Conservation (phyloP, 495 filamentous ascomycete species). For the Penicillium flavigenum region DNA sequence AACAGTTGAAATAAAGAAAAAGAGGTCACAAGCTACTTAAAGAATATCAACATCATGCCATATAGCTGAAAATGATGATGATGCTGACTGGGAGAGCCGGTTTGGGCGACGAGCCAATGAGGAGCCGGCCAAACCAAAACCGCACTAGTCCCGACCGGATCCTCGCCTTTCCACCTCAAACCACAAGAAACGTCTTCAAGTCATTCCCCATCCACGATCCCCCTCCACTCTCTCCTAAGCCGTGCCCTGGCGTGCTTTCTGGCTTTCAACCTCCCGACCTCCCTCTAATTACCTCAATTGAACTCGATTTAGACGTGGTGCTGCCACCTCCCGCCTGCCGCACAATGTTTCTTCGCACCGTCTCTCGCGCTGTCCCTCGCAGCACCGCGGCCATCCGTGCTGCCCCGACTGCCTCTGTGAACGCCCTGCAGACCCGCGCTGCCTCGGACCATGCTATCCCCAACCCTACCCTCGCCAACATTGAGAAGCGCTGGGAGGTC, state of each 20-base stretch:
- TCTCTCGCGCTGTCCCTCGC: slow-evolving; percentile 48
- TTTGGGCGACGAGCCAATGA: slow-evolving; percentile 36
- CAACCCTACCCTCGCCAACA: slow-evolving; percentile 94
- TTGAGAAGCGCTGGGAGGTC: slow-evolving; percentile 98
- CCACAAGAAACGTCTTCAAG: slow-evolving; percentile 42
- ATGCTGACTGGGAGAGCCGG: slow-evolving; percentile 23
- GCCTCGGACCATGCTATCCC: slow-evolving; percentile 85
- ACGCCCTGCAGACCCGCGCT: slow-evolving; percentile 59
- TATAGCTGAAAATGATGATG: slow-evolving; percentile 30
- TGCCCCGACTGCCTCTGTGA: slow-evolving; percentile 41
- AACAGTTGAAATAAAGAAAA: background rate
- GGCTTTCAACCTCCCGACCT: slow-evolving; percentile 22
- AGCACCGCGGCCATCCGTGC: slow-evolving; percentile 46
- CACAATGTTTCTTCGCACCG: slow-evolving; percentile 52
- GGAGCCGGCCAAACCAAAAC: slow-evolving; percentile 37
- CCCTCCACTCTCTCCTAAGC: slow-evolving; percentile 39
- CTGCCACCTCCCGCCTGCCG: slow-evolving; percentile 36
- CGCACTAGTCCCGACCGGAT: slow-evolving; percentile 39
- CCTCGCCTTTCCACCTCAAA: slow-evolving; percentile 49
- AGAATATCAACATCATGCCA: slow-evolving; percentile 1
- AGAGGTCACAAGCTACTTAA: background rate
- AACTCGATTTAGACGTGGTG: slow-evolving; percentile 33
- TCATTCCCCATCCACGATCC: slow-evolving; percentile 37
- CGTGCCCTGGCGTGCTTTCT: slow-evolving; percentile 27
- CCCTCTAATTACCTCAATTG: slow-evolving; percentile 30